phyloP scores from a whole-genome alignment of 257 asterid genomes.

The Primulina eburnea region DNA sequence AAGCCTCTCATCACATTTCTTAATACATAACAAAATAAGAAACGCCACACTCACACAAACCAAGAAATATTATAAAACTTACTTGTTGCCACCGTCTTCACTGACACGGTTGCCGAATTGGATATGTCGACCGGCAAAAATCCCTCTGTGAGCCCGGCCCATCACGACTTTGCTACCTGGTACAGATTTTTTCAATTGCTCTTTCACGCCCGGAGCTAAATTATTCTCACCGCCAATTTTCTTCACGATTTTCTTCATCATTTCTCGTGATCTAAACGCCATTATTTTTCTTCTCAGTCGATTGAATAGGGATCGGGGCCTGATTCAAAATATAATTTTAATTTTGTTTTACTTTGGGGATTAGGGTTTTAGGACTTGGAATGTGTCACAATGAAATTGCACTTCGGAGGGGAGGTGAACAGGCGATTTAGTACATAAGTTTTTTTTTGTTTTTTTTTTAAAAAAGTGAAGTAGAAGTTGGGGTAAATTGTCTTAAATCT shows the following conservation, averaged over 20 bases:
- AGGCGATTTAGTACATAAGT: too few species aligned
- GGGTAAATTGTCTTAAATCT: too few species aligned
- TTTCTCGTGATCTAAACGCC: constrained; percentile 79
- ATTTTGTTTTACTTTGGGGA: background rate
- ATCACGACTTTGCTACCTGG: constrained; percentile 70
- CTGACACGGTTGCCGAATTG: constrained; percentile 89
- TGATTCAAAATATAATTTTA: background rate
- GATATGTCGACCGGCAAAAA: constrained; percentile 88
- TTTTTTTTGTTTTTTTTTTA: too few species aligned
- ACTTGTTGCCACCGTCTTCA: constrained; percentile 95
- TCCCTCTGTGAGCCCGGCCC: constrained; percentile 95
- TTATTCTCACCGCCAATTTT: constrained; percentile 81
- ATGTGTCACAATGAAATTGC: too few species aligned
- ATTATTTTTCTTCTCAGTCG: constrained; percentile 24
- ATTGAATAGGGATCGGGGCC: background rate
- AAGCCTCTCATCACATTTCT: too few species aligned
- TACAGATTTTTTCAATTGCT: constrained; percentile 51
- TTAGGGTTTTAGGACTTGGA: background rate
- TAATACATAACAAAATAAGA: too few species aligned
- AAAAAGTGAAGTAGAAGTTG: too few species aligned
- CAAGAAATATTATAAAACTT: constrained; percentile 23
- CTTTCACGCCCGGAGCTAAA: constrained; percentile 62
- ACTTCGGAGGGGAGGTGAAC: too few species aligned
- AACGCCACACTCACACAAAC: background rate
- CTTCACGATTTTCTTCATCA: constrained; percentile 79